A percentile compares a stretch with the other conserved stretches of the same genome.
phyloP scores from a whole-genome alignment of 1,139 yeast species.

The Wickerhamomyces sp. region DNA sequence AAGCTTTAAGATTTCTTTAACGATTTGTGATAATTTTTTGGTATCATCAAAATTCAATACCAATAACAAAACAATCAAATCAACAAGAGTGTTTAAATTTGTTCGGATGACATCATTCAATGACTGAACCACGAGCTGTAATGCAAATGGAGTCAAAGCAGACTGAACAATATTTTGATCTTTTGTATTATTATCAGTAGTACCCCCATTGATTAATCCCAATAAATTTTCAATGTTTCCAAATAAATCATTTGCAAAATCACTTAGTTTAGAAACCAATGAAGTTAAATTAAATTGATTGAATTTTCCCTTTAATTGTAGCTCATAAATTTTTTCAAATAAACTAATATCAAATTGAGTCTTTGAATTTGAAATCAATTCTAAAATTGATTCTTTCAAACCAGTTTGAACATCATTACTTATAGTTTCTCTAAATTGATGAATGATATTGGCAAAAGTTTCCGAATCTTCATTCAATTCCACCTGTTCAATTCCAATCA shows the following conservation, averaged over 20 bases:
- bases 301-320: slow-evolving; percentile 26
- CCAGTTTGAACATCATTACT: slow-evolving; percentile 18
- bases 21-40: slow-evolving; percentile 10
- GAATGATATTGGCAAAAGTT: slow-evolving; percentile 17
- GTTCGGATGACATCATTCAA: slow-evolving; percentile 20
- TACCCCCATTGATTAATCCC: slow-evolving; percentile 4
- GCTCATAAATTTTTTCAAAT: slow-evolving; percentile 32
- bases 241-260: slow-evolving; percentile 25
- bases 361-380: slow-evolving; percentile 13
- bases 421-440: slow-evolving; percentile 22
- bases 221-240: slow-evolving; percentile 14
- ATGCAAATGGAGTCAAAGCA: slow-evolving; percentile 11
- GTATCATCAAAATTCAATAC: slow-evolving; percentile 27
- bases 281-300: slow-evolving; percentile 26
- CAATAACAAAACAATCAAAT: slow-evolving; percentile 31
- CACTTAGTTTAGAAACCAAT: slow-evolving; percentile 28
- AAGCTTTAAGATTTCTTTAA: slow-evolving; percentile 13
- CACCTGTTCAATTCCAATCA: slow-evolving; percentile 25
- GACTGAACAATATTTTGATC: slow-evolving; percentile 8
- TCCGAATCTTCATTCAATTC: slow-evolving; percentile 16
- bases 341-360: slow-evolving; percentile 16
- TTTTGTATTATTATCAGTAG: background rate
- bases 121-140: slow-evolving; percentile 18
- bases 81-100: slow-evolving; percentile 26
- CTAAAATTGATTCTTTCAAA: slow-evolving; percentile 13